phyloP scores from a whole-genome alignment of 108 stramenopile genomes.

The Mediolabrus comicus region DNA sequence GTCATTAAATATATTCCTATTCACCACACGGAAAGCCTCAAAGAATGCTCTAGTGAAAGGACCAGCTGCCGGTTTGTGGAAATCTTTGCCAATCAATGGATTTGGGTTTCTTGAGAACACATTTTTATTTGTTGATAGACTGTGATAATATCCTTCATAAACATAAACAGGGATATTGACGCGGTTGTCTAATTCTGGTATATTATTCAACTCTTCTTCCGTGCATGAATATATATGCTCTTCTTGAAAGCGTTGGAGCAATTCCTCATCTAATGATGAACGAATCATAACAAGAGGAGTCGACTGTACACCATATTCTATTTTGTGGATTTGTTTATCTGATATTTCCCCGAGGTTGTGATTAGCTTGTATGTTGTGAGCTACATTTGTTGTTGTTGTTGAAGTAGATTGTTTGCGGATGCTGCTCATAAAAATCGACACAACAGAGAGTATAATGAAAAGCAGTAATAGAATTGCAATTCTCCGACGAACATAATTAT shows the following conservation, averaged over 20 bases:
- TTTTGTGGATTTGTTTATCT: neutral
- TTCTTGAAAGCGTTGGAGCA: slow-evolving; percentile 19
- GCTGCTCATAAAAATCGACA: neutral
- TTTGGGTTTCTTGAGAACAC: slow-evolving; percentile 28
- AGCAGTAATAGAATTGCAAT: neutral
- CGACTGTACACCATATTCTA: slow-evolving; percentile 28
- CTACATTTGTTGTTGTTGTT: neutral
- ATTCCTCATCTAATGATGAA: slow-evolving; percentile 12
- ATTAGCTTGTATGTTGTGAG: neutral
- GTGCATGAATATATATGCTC: slow-evolving; percentile 25
- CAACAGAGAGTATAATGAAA: neutral
- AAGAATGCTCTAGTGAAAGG: slow-evolving; percentile 26
- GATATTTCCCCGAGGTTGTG: neutral
- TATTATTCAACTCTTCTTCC: slow-evolving; percentile 17
- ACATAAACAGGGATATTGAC: slow-evolving; percentile 25
- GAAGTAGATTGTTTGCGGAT: neutral
- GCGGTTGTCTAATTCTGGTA: slow-evolving; percentile 24
- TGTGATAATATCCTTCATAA: slow-evolving; percentile 33
- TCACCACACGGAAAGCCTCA: slow-evolving; percentile 23
- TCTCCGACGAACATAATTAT: neutral
- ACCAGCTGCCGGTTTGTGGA: slow-evolving; percentile 23
- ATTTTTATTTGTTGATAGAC: slow-evolving; percentile 10
- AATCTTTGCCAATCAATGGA: slow-evolving; percentile 28
- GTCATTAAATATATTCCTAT: slow-evolving; percentile 19
- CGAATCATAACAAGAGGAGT: slow-evolving; percentile 33